Conservation (phyloP, 306 rosid genomes). For the Cercis canadensis region DNA sequence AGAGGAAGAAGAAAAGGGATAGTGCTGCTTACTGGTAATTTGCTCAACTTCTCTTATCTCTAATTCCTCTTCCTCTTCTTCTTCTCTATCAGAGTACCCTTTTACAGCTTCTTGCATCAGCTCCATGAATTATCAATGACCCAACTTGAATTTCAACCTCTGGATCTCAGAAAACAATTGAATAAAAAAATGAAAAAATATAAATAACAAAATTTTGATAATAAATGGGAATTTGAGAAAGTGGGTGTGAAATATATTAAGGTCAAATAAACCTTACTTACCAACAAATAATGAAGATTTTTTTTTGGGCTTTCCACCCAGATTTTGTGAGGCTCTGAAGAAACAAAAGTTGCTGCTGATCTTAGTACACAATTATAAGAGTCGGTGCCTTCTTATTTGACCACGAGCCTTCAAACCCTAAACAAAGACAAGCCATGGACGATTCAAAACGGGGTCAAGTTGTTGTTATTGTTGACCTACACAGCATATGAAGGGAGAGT, state of each 20-base stretch:
- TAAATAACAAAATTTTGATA: not conserved
- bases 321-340: conserved; percentile 48
- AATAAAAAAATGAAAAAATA: not conserved
- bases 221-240: not conserved
- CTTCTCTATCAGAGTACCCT: conserved; percentile 53
- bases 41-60: conserved; percentile 38
- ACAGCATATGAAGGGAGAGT: conserved; percentile 13
- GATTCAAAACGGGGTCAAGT: conserved; percentile 28
- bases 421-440: conserved; percentile 40
- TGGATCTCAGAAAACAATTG: conserved; percentile 43
- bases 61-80: conserved; percentile 53
- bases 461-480: conserved; percentile 59
- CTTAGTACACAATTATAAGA: conserved; percentile 28
- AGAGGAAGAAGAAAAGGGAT: conserved; percentile 33
- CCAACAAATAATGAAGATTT: conserved; percentile 42
- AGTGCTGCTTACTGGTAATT: conserved; percentile 41
- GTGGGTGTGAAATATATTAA: conserved; percentile 17
- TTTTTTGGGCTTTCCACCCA: conserved; percentile 3
- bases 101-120: conserved; percentile 53
- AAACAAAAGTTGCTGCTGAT: conserved; percentile 22
- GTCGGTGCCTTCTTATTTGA: conserved; percentile 76
- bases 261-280: conserved; percentile 25
- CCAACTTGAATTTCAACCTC: conserved; percentile 41
- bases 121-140: conserved; percentile 52
- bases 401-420: conserved; percentile 64